Evolutionary conservation across 306 rosid species (phyloP), one percentile per base, ranked within the genome.

Genomic region (Pterocarpus macrocarpus): DNA sequence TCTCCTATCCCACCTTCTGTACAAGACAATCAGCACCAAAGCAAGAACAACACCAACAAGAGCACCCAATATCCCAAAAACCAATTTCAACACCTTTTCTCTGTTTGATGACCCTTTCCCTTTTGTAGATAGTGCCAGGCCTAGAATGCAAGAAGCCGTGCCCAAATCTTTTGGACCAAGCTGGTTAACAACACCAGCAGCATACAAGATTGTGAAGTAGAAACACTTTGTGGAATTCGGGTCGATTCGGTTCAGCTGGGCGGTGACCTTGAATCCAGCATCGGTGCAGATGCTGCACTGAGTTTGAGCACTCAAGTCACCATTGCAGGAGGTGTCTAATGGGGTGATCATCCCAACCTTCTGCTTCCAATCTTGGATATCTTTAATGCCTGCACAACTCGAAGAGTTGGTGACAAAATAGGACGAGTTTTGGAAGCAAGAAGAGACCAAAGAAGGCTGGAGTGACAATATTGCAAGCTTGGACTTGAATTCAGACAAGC

Each of bases 361-460:
- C 1, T 81, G 30, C 3, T 4, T 62, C 91, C 93, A 94, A 71
- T 91, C 98, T 8, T 72, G 66, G 57, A 35, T 8, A 4, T 89
- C 86, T 9, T 2, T 22, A n/a, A 94, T 92, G 0, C 91, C 97
- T 5, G 92, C 97, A 55, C 98, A 94, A 10, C 64, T 52, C 0
- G 87, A 63, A 1, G 84, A 50, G 78, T 77, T 87, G 4, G 83
- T 45, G 2, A 88, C 97, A 30, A 94, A 94, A 33, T 87, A 86
- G 28, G 28, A 22, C 0, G 95, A 65, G 82, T 88, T 76, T 0
- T 3, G 66, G 62, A 94, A 89, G 82, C 98, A 94, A 5, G n/a
- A 0, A 8, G 78, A 39, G 74, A 90, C 88, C 13, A 87, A 5
- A 30, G 74, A 64, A 0, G 95, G 72, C 3, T 59, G 36, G 7